These are phyloP conservation scores for Penicillium sp. DNA, from an alignment of 2,329 filamentous ascomycete genomes.

Conservation along the genomic window DNA sequence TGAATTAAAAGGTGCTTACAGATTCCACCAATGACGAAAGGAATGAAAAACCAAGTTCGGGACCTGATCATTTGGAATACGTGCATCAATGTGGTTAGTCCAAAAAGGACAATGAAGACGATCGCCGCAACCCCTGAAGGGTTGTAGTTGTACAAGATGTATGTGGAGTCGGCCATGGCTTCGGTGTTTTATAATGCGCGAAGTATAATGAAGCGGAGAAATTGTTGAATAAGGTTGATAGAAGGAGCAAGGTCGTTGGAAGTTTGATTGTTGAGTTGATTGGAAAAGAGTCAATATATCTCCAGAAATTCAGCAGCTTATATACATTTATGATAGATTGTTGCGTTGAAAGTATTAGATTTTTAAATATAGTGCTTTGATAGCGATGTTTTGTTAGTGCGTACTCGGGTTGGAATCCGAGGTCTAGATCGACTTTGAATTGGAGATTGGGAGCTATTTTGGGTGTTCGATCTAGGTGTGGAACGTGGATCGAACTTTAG, in stretches of 20 bases:
- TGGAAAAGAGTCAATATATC: neutral
- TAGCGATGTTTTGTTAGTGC: neutral
- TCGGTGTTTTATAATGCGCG: neutral
- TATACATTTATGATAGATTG: neutral
- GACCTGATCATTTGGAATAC: constrained; percentile 2
- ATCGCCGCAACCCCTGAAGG: constrained; percentile 1
- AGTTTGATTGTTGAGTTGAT: neutral
- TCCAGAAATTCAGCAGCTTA: neutral
- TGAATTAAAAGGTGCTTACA: neutral
- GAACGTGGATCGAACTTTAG: neutral
- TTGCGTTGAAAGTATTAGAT: neutral
- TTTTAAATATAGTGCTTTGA: neutral
- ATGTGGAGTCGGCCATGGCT: neutral
- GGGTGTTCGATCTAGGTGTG: neutral
- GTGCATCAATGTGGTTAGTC: neutral
- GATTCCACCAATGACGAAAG: constrained; percentile 2
- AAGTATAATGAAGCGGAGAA: neutral
- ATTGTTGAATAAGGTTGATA: too few species aligned
- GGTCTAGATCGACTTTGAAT: neutral
- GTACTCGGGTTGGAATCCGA: neutral
- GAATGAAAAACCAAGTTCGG: constrained; percentile 8
- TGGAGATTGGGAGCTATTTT: neutral
- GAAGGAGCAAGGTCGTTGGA: neutral
- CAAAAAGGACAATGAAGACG: constrained; percentile 4
- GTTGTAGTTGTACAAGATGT: neutral